A percentile compares a stretch with the other conserved stretches of the same genome.
phyloP scores from a whole-genome alignment of 208 protist genomes.

The Trypanosoma mega region DNA sequence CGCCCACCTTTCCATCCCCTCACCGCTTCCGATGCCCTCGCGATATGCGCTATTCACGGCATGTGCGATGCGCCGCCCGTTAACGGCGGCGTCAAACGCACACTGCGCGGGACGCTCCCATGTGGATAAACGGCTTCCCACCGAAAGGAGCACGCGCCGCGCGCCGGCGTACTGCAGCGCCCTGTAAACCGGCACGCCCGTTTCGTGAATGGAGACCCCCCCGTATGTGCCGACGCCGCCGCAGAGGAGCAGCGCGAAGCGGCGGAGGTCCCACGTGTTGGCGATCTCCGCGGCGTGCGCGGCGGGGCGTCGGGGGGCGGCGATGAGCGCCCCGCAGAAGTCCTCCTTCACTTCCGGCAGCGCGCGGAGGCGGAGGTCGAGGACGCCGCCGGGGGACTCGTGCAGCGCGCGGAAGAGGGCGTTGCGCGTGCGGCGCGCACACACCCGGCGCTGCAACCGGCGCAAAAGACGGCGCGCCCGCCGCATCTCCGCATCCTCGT shows the following conservation, averaged over 20 bases:
- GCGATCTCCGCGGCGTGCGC: conserved; percentile 40
- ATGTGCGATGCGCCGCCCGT: conserved; percentile 9
- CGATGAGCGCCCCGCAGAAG: conserved; percentile 42
- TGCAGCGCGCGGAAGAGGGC: conserved; percentile 45
- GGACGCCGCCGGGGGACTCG: conserved; percentile 29
- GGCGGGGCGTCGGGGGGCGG: conserved; percentile 16
- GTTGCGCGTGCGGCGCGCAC: conserved; percentile 35
- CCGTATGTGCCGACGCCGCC: conserved; percentile 46
- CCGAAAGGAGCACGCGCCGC: conserved; percentile 37
- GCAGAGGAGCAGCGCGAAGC: conserved; percentile 38
- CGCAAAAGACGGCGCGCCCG: conserved; percentile 12
- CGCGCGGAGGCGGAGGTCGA: conserved; percentile 42
- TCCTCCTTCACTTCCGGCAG: conserved; percentile 51
- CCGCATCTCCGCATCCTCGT: conserved; percentile 17
- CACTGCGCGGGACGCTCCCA: conserved; percentile 13
- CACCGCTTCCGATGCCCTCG: conserved; percentile 16
- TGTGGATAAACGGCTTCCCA: conserved; percentile 27
- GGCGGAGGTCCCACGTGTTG: conserved; percentile 43
- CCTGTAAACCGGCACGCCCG: conserved; percentile 57
- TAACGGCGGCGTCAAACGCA: conserved; percentile 12
- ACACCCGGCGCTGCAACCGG: conserved; percentile 22
- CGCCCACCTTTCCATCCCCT: conserved; percentile 33
- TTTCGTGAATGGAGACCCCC: conserved; percentile 54
- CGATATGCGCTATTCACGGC: conserved; percentile 16
- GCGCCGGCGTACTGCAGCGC: conserved; percentile 59